Evolutionary conservation across 2,329 filamentous ascomycete species (phyloP).

Genomic region (Fusarium torulosum): DNA sequence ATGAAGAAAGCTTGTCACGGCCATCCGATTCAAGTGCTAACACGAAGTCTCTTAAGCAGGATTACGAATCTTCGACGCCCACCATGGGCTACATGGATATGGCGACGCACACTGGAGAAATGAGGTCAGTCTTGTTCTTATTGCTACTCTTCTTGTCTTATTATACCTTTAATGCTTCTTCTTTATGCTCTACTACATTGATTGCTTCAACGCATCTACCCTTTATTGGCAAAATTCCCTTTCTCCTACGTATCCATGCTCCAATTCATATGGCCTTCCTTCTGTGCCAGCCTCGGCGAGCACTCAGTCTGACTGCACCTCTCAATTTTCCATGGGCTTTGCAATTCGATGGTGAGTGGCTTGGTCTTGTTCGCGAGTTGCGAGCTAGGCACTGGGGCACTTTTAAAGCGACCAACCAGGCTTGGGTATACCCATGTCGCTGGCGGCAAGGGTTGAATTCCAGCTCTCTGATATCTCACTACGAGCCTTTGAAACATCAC

Average conservation of each 20-base stretch:
- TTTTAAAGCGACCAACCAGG: conserved; percentile 13
- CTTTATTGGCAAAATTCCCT: not conserved
- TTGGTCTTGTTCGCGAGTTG: conserved; percentile 37
- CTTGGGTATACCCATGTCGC: conserved; percentile 30
- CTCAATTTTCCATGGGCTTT: conserved; percentile 3
- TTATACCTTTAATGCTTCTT: not conserved
- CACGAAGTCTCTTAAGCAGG: conserved; percentile 56
- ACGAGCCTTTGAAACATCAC: not conserved
- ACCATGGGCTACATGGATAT: conserved; percentile 68
- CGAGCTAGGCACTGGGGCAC: conserved; percentile 29
- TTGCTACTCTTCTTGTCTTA: conserved; percentile 29
- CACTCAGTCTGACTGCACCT: conserved; percentile 6
- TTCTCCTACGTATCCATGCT: not conserved
- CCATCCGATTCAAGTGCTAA: conserved; percentile 37
- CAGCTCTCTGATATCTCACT: conserved; percentile 9
- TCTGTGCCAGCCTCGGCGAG: conserved; percentile 3
- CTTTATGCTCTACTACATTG: conserved; percentile 1
- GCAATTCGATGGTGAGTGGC: conserved; percentile 20
- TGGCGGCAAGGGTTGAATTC: conserved; percentile 23
- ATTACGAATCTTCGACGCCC: conserved; percentile 67
- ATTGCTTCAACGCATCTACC: not conserved
- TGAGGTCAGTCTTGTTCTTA: conserved; percentile 62
- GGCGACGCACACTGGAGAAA: conserved; percentile 62
- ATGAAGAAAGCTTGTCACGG: conserved; percentile 17
- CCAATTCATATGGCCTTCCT: not conserved